phyloP scores from a whole-genome alignment of 2,329 filamentous ascomycete genomes.

The Bretziella fagacearum region DNA sequence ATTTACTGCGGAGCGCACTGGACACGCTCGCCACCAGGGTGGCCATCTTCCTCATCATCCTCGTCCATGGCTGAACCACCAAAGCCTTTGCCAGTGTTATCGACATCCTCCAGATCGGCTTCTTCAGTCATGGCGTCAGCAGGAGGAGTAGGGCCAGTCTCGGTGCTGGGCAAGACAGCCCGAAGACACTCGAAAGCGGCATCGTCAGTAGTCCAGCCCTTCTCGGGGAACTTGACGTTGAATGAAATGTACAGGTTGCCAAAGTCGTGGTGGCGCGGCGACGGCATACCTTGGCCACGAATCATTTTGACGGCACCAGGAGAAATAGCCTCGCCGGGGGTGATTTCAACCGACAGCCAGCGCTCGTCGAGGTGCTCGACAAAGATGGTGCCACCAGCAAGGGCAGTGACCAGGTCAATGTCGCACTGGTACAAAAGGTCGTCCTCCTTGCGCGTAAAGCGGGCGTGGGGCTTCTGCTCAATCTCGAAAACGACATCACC shows the following conservation, averaged over 20 bases:
- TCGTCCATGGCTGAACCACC: constrained; percentile 49
- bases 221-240: constrained; percentile 88
- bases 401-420: constrained; percentile 85
- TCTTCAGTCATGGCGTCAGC: constrained; percentile 81
- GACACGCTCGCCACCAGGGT: constrained; percentile 59
- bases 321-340: constrained; percentile 85
- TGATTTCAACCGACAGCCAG: constrained; percentile 86
- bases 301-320: constrained; percentile 91
- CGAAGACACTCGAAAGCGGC: constrained; percentile 65
- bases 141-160: constrained; percentile 49
- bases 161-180: constrained; percentile 59
- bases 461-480: constrained; percentile 92
- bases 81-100: constrained; percentile 51
- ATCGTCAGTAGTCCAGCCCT: constrained; percentile 48
- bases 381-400: constrained; percentile 79
- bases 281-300: constrained; percentile 94
- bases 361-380: constrained; percentile 95
- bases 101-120: constrained; percentile 71
- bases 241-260: constrained; percentile 98
- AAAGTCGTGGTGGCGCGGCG: constrained; percentile 80
- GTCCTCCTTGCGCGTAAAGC: constrained; percentile 92
- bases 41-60: constrained; percentile 55
- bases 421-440: constrained; percentile 91
- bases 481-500: constrained; percentile 98
- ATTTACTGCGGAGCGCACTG: constrained; percentile 77